Evolutionary conservation across 164 flowering plant genomes (phyloP).

Genomic region (Berberis vulgaris): DNA sequence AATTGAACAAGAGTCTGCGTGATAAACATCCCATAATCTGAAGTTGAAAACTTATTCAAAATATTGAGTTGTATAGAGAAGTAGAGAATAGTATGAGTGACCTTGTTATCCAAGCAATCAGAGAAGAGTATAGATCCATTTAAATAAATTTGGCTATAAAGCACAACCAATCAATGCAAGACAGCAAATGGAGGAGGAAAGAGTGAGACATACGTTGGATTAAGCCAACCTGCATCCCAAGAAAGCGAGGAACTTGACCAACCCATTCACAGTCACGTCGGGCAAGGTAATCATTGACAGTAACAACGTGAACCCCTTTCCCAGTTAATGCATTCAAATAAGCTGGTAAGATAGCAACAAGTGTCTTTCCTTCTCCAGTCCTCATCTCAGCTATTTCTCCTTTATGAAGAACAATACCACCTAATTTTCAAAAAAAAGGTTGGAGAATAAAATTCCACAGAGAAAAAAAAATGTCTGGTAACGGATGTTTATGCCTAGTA

Average conservation of each 20-base stretch:
- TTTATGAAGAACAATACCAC: constrained; percentile 98
- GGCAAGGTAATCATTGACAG: constrained; percentile 97
- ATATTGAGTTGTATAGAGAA: too few relatives aligned
- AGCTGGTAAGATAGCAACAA: constrained; percentile 96
- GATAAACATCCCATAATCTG: too few relatives aligned
- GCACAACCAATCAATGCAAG: neutral
- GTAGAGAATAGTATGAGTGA: too few relatives aligned
- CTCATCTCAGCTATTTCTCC: constrained; percentile 99
- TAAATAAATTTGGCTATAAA: too few relatives aligned
- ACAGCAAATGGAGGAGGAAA: neutral
- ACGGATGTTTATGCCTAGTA: neutral
- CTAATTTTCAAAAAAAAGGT: constrained; percentile 27
- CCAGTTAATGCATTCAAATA: constrained; percentile 89
- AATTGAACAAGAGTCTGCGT: too few relatives aligned
- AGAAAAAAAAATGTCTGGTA: too few relatives aligned
- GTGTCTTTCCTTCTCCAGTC: constrained; percentile 99
- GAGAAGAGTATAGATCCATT: too few relatives aligned
- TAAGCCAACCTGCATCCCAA: constrained; percentile 97
- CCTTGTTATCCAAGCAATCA: too few relatives aligned
- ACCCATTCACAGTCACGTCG: constrained; percentile 99
- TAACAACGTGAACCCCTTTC: constrained; percentile 92
- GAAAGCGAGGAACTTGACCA: constrained; percentile 98
- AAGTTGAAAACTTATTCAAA: too few relatives aligned
- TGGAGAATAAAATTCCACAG: neutral
- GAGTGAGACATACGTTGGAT: constrained; percentile 85